A percentile compares a stretch with the other conserved stretches of the same genome.
These are phyloP conservation scores for Aspergillus conjunctus DNA, from an alignment of 495 filamentous ascomycete genomes.

Conservation along the genomic window DNA sequence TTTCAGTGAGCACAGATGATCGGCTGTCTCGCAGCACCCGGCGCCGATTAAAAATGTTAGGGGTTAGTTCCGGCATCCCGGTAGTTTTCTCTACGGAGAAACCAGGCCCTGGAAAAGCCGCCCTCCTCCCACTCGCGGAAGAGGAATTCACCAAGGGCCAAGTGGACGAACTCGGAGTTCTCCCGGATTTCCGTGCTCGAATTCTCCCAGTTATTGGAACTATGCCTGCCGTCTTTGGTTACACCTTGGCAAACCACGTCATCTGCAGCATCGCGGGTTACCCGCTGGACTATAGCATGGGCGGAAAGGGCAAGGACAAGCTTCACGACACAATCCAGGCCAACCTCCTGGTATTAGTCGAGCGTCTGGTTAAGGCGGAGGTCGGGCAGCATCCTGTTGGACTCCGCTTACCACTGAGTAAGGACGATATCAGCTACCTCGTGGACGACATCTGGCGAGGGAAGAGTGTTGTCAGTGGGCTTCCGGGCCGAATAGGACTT, in stretches of 20 bases:
- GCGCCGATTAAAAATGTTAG: constrained; percentile 72
- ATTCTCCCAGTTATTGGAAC: constrained; percentile 95
- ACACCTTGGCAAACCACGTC: constrained; percentile 86
- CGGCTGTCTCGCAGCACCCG: constrained; percentile 84
- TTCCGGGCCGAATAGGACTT: constrained; percentile 74
- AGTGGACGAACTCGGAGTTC: constrained; percentile 80
- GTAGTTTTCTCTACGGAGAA: constrained; percentile 94
- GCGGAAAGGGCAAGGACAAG: constrained; percentile 79
- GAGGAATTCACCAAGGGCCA: constrained; percentile 88
- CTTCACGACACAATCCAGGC: constrained; percentile 82
- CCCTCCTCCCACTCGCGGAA: constrained; percentile 80
- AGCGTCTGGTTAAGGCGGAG: constrained; percentile 63
- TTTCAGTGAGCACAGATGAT: constrained; percentile 86
- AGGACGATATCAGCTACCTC: constrained; percentile 79
- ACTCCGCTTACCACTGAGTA: constrained; percentile 73
- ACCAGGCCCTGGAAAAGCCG: constrained; percentile 86
- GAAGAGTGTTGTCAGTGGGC: constrained; percentile 77
- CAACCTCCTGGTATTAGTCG: constrained; percentile 71
- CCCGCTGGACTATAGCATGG: constrained; percentile 77
- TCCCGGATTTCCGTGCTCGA: constrained; percentile 89
- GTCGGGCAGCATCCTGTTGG: constrained; percentile 65
- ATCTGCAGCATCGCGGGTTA: constrained; percentile 85
- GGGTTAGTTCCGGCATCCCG: constrained; percentile 82
- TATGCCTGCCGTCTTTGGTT: constrained; percentile 96
- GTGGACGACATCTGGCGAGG: constrained; percentile 89